Percentiles rank a stretch among this genome's conserved stretches.
phyloP scores from a whole-genome alignment of 768 basidiomycete species.

The Gloeostereum incarnatum region DNA sequence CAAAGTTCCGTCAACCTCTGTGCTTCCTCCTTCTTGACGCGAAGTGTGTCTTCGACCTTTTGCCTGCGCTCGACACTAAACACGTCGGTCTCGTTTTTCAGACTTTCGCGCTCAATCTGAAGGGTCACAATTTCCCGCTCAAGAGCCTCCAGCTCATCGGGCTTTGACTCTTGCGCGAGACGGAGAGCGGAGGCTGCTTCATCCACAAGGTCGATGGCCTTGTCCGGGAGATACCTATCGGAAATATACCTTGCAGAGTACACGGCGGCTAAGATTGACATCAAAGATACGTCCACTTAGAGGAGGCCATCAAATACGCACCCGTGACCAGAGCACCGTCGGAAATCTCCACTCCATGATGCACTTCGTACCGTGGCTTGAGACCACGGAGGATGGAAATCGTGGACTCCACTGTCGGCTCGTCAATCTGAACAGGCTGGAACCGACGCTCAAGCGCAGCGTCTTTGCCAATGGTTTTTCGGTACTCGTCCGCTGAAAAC shows the following conservation, averaged over 20 bases:
- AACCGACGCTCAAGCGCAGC: constrained; percentile 88
- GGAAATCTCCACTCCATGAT: constrained; percentile 89
- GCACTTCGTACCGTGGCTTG: constrained; percentile 80
- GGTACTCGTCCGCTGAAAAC: constrained; percentile 68
- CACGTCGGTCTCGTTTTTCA: constrained; percentile 82
- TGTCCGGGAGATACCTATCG: constrained; percentile 84
- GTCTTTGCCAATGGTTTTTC: constrained; percentile 88
- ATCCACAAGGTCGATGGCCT: constrained; percentile 88
- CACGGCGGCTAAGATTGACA: constrained; percentile 52
- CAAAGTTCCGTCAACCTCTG: constrained; percentile 54
- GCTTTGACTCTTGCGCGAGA: constrained; percentile 84
- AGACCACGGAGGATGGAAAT: constrained; percentile 84
- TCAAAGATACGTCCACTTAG: background rate
- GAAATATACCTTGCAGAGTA: constrained; percentile 82
- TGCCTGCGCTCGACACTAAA: constrained; percentile 69
- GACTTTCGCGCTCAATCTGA: constrained; percentile 82
- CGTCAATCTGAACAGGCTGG: constrained; percentile 83
- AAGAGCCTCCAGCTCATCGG: constrained; percentile 73
- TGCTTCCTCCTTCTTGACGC: constrained; percentile 54
- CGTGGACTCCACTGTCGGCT: constrained; percentile 78
- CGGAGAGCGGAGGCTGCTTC: constrained; percentile 85
- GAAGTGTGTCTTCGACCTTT: constrained; percentile 58
- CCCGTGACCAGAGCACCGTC: constrained; percentile 85
- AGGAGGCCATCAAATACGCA: constrained; percentile 15
- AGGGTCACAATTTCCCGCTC: constrained; percentile 80